Evolutionary conservation across 2,329 filamentous ascomycete genomes (phyloP).

Genomic region (Xylariaceae sp.): DNA sequence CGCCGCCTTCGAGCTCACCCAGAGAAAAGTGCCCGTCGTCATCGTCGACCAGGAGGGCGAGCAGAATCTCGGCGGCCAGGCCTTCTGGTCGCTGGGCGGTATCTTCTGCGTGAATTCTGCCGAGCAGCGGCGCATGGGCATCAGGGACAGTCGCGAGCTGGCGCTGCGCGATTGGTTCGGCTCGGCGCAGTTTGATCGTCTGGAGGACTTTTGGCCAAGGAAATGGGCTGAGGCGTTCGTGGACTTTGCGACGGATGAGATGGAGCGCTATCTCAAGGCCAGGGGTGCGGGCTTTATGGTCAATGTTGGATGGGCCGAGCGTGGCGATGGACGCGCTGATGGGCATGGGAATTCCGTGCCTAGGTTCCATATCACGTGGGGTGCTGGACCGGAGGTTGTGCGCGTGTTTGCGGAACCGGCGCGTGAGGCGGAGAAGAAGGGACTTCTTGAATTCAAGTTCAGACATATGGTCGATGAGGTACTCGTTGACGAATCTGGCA

Average conservation of each 20-base stretch:
- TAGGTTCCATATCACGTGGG: constrained; percentile 59
- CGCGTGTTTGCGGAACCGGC: constrained; percentile 54
- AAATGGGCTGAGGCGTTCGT: constrained; percentile 61
- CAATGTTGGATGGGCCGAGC: constrained; percentile 57
- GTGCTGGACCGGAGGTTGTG: constrained; percentile 56
- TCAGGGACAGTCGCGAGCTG: constrained; percentile 52
- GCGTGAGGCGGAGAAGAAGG: constrained; percentile 45
- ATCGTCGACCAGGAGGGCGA: constrained; percentile 56
- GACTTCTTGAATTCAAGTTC: constrained; percentile 50
- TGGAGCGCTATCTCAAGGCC: constrained; percentile 53
- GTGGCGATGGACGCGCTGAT: constrained; percentile 49
- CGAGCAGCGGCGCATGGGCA: constrained; percentile 52
- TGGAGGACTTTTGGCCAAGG: constrained; percentile 54
- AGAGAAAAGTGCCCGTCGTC: constrained; percentile 44
- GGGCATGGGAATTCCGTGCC: constrained; percentile 60
- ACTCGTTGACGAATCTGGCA: constrained; percentile 47
- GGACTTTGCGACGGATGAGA: constrained; percentile 53
- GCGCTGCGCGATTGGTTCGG: constrained; percentile 56
- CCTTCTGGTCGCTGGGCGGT: constrained; percentile 60
- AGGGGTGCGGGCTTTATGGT: constrained; percentile 48
- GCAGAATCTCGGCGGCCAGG: constrained; percentile 54
- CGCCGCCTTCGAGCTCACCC: constrained; percentile 51
- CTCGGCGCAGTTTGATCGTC: constrained; percentile 54
- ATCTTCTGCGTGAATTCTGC: constrained; percentile 55
- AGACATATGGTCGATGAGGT: constrained; percentile 54